Conservation (phyloP, 495 filamentous ascomycete species). For the Aspergillus diversus region DNA sequence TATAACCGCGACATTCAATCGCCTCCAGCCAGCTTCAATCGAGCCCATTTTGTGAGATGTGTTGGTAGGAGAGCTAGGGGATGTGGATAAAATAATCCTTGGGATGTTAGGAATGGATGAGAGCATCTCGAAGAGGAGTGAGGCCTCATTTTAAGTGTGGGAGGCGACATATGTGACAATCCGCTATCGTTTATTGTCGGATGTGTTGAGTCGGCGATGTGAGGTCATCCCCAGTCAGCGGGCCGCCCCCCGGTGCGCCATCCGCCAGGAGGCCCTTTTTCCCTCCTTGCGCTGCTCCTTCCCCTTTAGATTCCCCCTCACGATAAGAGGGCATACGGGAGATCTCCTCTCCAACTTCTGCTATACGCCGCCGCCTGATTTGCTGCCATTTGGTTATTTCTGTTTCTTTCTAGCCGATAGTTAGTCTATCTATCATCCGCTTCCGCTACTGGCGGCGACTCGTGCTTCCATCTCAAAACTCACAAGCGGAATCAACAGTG, state of each 20-base stretch:
- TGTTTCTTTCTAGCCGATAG: too few relatives aligned
- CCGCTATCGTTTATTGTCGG: not conserved
- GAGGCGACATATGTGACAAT: too few relatives aligned
- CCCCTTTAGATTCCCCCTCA: too few relatives aligned
- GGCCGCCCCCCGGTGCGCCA: not conserved
- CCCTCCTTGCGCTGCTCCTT: too few relatives aligned
- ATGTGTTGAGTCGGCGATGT: not conserved
- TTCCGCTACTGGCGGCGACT: too few relatives aligned
- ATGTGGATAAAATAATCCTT: not conserved
- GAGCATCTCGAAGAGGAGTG: not conserved
- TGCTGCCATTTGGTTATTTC: too few relatives aligned
- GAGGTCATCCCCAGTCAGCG: not conserved
- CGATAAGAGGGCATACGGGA: too few relatives aligned
- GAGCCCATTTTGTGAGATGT: slow-evolving; percentile 14
- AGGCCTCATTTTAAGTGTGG: not conserved
- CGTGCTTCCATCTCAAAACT: too few relatives aligned
- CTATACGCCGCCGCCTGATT: too few relatives aligned
- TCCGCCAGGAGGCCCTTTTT: not conserved
- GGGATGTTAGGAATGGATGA: not conserved
- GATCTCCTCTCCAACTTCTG: too few relatives aligned
- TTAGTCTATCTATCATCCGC: too few relatives aligned
- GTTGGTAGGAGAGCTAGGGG: not conserved
- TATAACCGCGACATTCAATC: slow-evolving; percentile 57
- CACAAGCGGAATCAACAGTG: too few relatives aligned
- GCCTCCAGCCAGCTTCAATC: slow-evolving; percentile 30